A percentile compares a stretch with the other conserved stretches of the same genome.
Evolutionary conservation across 2,329 filamentous ascomycete genomes (phyloP).

Genomic region (Calonectria pteridis): DNA sequence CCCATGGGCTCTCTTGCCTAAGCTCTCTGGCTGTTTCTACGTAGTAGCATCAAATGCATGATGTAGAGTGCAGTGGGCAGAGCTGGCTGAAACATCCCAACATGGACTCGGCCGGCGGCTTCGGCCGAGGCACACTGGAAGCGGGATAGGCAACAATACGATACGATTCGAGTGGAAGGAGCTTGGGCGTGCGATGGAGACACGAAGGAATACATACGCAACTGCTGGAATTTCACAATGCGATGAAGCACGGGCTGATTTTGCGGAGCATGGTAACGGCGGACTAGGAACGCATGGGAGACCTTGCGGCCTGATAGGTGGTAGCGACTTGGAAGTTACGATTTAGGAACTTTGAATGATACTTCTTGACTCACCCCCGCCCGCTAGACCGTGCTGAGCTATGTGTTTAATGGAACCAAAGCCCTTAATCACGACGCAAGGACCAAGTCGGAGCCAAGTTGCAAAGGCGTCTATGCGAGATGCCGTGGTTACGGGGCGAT

Average conservation of each 20-base stretch:
- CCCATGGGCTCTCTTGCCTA: conserved; percentile 81
- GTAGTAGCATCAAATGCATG: neutral
- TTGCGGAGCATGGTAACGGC: conserved; percentile 18
- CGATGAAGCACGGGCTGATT: conserved; percentile 29
- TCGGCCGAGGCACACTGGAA: conserved; percentile 1
- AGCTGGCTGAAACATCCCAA: neutral
- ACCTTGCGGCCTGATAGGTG: conserved; percentile 20
- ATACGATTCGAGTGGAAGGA: neutral
- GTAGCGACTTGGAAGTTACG: conserved; percentile 15
- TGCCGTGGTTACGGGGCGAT: conserved; percentile 12
- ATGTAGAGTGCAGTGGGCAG: neutral
- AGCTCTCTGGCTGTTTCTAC: neutral
- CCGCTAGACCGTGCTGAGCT: neutral
- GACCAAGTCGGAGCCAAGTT: conserved; percentile 13
- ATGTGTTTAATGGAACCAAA: conserved; percentile 22
- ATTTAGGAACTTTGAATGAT: conserved; percentile 28
- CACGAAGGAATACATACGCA: conserved; percentile 12
- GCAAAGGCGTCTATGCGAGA: conserved; percentile 17
- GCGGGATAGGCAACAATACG: conserved; percentile 9
- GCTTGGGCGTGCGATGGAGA: conserved; percentile 9
- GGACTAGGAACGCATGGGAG: conserved; percentile 10
- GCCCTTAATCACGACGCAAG: conserved; percentile 19
- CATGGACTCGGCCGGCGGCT: neutral
- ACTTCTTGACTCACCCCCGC: conserved; percentile 13
- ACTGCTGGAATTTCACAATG: conserved; percentile 17